Conservation (phyloP, 495 filamentous ascomycete genomes). For the Podospora didyma region DNA sequence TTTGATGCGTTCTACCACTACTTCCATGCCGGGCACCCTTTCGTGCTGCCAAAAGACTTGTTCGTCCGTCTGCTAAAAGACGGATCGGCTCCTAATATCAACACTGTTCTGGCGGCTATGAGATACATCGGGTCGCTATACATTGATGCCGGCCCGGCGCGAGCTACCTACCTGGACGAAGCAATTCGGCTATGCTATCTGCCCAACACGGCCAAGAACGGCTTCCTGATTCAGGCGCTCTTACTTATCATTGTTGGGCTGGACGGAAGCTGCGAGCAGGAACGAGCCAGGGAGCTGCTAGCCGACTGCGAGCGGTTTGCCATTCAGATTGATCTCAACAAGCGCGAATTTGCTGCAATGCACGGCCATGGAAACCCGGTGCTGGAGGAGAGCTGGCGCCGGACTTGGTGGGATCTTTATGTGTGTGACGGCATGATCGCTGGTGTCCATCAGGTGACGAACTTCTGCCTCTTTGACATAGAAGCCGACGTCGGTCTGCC, state of each 20-base stretch:
- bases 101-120: constrained; percentile 56
- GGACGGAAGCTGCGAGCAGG: constrained; percentile 68
- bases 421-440: constrained; percentile 69
- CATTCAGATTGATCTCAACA: constrained; percentile 72
- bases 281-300: constrained; percentile 62
- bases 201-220: constrained; percentile 50
- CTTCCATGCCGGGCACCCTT: constrained; percentile 69
- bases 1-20: constrained; percentile 56
- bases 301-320: constrained; percentile 63
- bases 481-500: constrained; percentile 61
- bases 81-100: constrained; percentile 27
- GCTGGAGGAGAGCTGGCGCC: constrained; percentile 68
- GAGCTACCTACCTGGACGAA: constrained; percentile 52
- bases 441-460: constrained; percentile 52
- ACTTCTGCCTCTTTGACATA: constrained; percentile 54
- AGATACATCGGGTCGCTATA: constrained; percentile 66
- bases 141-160: constrained; percentile 44
- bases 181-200: constrained; percentile 52
- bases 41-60: constrained; percentile 50
- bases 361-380: constrained; percentile 45
- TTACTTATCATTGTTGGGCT: constrained; percentile 73
- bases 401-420: constrained; percentile 92
- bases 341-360: constrained; percentile 43
- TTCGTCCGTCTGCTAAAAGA: constrained; percentile 44
- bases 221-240: constrained; percentile 71